Evolutionary conservation across 2,329 filamentous ascomycete species (phyloP), one percentile per base, ranked within the genome.

Genomic region (Rugonectria rugulosa): DNA sequence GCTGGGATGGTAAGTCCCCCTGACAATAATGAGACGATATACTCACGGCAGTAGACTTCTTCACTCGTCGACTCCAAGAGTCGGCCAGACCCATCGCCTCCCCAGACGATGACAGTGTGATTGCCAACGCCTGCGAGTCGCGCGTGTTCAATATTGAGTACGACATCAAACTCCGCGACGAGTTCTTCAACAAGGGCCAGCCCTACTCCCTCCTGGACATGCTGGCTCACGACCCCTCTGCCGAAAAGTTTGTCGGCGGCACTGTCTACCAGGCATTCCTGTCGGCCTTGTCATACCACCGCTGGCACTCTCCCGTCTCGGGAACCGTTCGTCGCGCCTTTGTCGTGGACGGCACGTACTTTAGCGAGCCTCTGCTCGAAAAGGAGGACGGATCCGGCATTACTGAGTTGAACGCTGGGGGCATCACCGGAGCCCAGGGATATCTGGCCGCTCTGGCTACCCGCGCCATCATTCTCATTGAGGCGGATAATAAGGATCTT

Each of bases 181-280:
- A 71, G 6, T 91, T 91, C 77, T 90, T 86, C 81, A 77, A 86
- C 65, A 91, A 91, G 68, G 81, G 79, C 8, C 86, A 90, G 70
- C 86, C 86, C 0, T 91, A 90, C 72, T 88, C 85, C 0, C 70
- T 88, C 15, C 62, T 75, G 2, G 83, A 89, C 67, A 89, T 89
- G 84, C 75, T 91, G 3, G 80, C 75, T 0, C 73, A 84, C 62
- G 84, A 88, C 61, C 65, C 75, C 0, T 69, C 84, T 1, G 75
- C 83, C 0, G 62, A 75, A 7, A 65, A 82, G 1, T 91, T 90
- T 61, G 79, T 76, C 1, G 83, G 83, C 6, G 88, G 84, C 2
- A 89, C 85, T 0, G 76, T 91, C 23, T 91, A 90, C 70, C 88
- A 91, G 66, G 88, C 87, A 0, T 91, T 89, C 67, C 74, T 91